Evolutionary conservation across 352 stramenopile species (phyloP), one percentile per base, ranked within the genome.

Genomic region (Globisporangium ultimum): DNA sequence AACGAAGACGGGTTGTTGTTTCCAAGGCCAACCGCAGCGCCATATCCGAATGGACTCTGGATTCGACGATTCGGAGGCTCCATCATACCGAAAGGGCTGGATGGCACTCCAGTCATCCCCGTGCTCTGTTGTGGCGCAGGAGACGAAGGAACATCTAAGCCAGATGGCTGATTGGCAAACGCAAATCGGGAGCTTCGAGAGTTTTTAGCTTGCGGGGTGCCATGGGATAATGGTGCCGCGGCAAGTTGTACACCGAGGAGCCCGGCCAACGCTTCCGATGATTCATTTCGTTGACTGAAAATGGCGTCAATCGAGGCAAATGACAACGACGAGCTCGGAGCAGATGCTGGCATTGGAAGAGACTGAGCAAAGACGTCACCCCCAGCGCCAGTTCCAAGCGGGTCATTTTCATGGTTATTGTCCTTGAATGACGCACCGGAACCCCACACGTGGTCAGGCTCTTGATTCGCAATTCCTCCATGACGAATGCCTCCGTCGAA

Each of bases 231-330:
- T 8, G 80, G 78, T n/a, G 71, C 71, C 14, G 68, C 58, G 42
- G 63, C 74, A 42, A 92, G 67, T 47, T 88, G 60, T 1, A 90
- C 75, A 17, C 84, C 78, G 20, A 92, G 63, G 24, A 92, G 54
- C 6, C 76, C 79, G 12, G 82, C 84, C 9, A 91, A 69, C 8
- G 80, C 78, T 36, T 91, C 82, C 9, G 84, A 87, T n/a, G 82
- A 78, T 24, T 92, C 80, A 34, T 75, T 87, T 22, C 80, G 73
- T 43, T 88, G 74, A 50, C 72, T 90, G 62, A 94, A 94, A 51
- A 91, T 91, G 18, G 84, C 80, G 52, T 94, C 84, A 47, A 94
- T 90, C 1, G 82, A 89, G 7, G 82, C 80, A 71, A 94, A 94
- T 17, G 82, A 91, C 40, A 79, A 80, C 3, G 70, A 71, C 24